Conservation (phyloP, 441 rosid genomes). For the Erodium chrysanthum region DNA sequence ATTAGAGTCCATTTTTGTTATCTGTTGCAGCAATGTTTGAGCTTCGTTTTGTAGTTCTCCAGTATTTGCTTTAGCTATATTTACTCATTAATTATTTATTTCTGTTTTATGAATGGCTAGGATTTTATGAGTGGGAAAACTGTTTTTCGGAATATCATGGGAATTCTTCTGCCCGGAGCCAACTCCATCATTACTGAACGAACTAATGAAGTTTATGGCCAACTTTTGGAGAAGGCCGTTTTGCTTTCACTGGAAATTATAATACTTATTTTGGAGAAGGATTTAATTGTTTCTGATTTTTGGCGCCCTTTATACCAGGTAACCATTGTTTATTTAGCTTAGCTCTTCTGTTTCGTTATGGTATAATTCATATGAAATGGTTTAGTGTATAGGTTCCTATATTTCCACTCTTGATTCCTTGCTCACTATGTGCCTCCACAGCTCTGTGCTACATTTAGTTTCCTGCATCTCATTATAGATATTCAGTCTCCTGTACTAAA, state of each 20-base stretch:
- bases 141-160: constrained; percentile 75
- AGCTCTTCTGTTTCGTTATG: neutral
- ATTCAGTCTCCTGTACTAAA: neutral
- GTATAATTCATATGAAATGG: neutral
- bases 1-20: neutral
- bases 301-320: constrained; percentile 98
- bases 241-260: constrained; percentile 78
- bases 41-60: neutral
- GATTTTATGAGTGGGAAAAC: constrained; percentile 98
- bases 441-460: neutral
- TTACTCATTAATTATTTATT: neutral
- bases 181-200: constrained; percentile 62
- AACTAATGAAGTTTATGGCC: constrained; percentile 68
- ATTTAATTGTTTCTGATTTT: constrained; percentile 63
- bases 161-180: constrained; percentile 76
- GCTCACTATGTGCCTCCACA: neutral
- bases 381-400: neutral
- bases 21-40: constrained; percentile 9
- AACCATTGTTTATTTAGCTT: constrained; percentile 10
- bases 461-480: neutral
- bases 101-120: constrained; percentile 30
- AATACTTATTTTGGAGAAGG: constrained; percentile 75
- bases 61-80: neutral
- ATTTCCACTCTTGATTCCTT: neutral
- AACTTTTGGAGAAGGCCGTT: constrained; percentile 81